phyloP scores from a whole-genome alignment of 2,329 filamentous ascomycete species.

The Neopestalotiopsis sp. region DNA sequence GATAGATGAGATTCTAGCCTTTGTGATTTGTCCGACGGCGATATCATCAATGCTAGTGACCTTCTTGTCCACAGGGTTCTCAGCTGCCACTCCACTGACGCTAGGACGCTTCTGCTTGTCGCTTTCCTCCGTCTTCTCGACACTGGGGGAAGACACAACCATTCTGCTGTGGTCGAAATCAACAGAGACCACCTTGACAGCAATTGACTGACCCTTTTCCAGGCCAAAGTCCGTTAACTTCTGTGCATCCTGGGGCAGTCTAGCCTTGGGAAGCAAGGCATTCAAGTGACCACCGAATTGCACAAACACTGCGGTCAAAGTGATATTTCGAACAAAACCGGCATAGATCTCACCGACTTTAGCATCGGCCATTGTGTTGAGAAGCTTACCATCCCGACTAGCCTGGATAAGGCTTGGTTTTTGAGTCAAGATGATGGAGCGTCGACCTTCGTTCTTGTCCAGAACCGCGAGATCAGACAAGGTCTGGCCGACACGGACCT shows the following conservation, averaged over 20 bases:
- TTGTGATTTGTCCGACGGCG: conserved; percentile 72
- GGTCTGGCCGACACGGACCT: conserved; percentile 83
- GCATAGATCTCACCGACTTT: conserved; percentile 71
- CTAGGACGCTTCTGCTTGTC: conserved; percentile 39
- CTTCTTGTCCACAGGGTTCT: conserved; percentile 64
- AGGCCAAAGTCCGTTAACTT: conserved; percentile 78
- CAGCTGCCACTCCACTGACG: conserved; percentile 44
- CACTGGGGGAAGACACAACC: conserved; percentile 54
- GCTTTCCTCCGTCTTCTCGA: conserved; percentile 49
- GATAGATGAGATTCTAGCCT: conserved; percentile 80
- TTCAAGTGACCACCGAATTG: conserved; percentile 81
- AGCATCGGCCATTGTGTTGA: conserved; percentile 75
- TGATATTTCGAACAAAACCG: conserved; percentile 87
- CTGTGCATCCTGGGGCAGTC: conserved; percentile 74
- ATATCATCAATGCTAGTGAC: conserved; percentile 75
- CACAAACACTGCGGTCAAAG: conserved; percentile 82
- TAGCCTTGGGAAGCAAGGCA: conserved; percentile 80
- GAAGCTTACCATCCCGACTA: conserved; percentile 72
- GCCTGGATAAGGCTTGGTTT: conserved; percentile 84
- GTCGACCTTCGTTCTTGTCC: conserved; percentile 81
- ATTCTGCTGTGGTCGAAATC: conserved; percentile 76
- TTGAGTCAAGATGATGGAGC: conserved; percentile 77
- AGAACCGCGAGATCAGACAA: conserved; percentile 83
- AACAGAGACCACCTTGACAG: conserved; percentile 73
- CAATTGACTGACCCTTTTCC: conserved; percentile 76